A percentile compares a stretch with the other conserved stretches of the same genome.
These are phyloP conservation scores for Musa schizocarpa DNA, from an alignment of 176 grass and related monocot species.

Conservation along the genomic window DNA sequence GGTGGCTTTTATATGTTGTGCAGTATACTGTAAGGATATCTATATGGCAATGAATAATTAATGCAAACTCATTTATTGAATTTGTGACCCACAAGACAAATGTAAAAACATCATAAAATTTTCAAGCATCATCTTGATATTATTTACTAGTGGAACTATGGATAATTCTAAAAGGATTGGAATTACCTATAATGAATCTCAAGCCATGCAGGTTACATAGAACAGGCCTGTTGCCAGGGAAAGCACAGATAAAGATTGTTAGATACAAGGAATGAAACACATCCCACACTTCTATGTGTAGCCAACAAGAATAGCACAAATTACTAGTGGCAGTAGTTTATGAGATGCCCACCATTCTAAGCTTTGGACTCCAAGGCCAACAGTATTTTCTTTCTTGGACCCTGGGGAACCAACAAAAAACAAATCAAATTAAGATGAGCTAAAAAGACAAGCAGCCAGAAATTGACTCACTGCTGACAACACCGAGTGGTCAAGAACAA, in stretches of 20 bases:
- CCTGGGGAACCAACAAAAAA: slow-evolving; percentile 35
- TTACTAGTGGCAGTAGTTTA: background rate
- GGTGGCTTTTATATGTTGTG: too few species aligned
- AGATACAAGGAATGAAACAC: background rate
- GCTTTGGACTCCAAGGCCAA: slow-evolving; percentile 72
- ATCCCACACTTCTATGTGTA: background rate
- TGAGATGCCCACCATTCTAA: slow-evolving; percentile 23
- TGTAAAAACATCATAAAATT: too few species aligned
- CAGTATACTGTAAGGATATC: too few species aligned
- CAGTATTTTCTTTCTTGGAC: slow-evolving; percentile 97
- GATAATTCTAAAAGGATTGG: too few species aligned
- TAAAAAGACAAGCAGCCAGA: background rate
- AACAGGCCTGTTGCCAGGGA: background rate
- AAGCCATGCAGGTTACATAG: too few species aligned
- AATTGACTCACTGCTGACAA: background rate
- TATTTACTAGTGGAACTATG: too few species aligned
- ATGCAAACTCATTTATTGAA: too few species aligned
- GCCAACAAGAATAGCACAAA: background rate
- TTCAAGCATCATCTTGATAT: too few species aligned
- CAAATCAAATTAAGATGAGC: background rate
- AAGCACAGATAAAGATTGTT: background rate
- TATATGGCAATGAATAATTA: too few species aligned
- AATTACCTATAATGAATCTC: background rate
- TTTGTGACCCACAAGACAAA: too few species aligned
- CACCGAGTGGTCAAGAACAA: slow-evolving; percentile 5